Percentiles rank a stretch among this genome's conserved stretches.
Evolutionary conservation across 805 yeast genomes (phyloP).

Genomic region (Pichia membranifaciens): DNA sequence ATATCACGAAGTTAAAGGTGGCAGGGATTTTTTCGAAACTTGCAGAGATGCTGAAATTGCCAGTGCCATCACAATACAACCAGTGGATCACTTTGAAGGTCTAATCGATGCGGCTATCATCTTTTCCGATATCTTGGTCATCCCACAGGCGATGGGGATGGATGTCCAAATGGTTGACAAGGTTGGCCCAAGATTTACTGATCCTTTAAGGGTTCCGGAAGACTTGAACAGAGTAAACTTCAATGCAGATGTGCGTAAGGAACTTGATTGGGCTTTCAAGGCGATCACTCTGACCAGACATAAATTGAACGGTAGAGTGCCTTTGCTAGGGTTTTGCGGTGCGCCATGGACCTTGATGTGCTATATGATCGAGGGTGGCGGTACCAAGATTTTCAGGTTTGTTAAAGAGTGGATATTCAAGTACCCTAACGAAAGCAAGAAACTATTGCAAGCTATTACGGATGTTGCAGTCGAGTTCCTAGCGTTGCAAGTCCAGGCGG

Average conservation of each 20-base stretch:
- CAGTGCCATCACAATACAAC: constrained; percentile 90
- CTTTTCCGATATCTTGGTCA: constrained; percentile 89
- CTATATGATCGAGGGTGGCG: constrained; percentile 97
- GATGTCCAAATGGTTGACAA: constrained; percentile 90
- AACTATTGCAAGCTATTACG: constrained; percentile 68
- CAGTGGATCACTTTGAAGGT: constrained; percentile 83
- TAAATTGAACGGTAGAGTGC: constrained; percentile 84
- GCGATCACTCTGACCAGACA: constrained; percentile 89
- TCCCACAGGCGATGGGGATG: constrained; percentile 98
- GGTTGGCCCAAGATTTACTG: constrained; percentile 88
- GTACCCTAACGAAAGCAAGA: constrained; percentile 65
- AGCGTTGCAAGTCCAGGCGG: constrained; percentile 92
- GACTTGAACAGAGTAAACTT: constrained; percentile 57
- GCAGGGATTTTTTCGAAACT: constrained; percentile 87
- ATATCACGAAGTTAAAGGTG: constrained; percentile 82
- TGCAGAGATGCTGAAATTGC: constrained; percentile 94
- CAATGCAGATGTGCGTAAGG: constrained; percentile 62
- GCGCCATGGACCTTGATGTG: constrained; percentile 98
- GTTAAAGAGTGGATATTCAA: constrained; percentile 90
- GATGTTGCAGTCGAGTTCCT: constrained; percentile 88
- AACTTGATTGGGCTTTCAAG: constrained; percentile 89
- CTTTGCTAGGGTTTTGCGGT: constrained; percentile 91
- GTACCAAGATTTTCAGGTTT: constrained; percentile 82
- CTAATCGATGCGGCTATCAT: constrained; percentile 95
- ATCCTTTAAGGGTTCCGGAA: constrained; percentile 70